phyloP scores from a whole-genome alignment of 768 basidiomycete genomes.

The Rhizopogon rudus region DNA sequence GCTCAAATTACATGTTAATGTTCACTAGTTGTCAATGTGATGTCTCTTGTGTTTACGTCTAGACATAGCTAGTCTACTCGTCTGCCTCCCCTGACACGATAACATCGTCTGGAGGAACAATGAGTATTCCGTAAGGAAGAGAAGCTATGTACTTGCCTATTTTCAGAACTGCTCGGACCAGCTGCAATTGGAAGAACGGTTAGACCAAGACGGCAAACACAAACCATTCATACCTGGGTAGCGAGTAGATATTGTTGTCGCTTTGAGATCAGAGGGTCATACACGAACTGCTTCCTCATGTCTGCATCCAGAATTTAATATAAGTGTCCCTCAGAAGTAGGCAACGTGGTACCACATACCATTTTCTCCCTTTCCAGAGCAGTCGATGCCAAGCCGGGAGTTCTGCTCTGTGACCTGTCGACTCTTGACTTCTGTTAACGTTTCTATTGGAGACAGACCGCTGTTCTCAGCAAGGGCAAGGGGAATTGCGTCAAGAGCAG shows the following conservation, averaged over 20 bases:
- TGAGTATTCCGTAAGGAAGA: conserved; percentile 1
- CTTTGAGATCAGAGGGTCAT: conserved; percentile 96
- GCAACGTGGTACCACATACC: conserved; percentile 42
- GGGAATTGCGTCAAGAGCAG: conserved; percentile 92
- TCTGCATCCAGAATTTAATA: conserved; percentile 42
- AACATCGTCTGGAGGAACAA: conserved; percentile 59
- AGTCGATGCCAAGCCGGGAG: conserved; percentile 89
- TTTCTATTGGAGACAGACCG: conserved; percentile 93
- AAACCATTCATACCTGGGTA: conserved; percentile 65
- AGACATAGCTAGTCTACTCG: conserved; percentile 39
- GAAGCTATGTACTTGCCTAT: conserved; percentile 51
- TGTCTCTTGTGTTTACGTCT: conserved; percentile 7
- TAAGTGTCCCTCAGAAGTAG: not conserved
- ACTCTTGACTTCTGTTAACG: conserved; percentile 92
- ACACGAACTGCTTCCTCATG: conserved; percentile 97
- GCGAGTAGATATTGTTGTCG: conserved; percentile 95
- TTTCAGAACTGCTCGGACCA: conserved; percentile 84
- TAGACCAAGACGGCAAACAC: not conserved
- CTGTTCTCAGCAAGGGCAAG: conserved; percentile 98
- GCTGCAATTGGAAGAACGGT: conserved; percentile 32
- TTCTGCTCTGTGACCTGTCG: conserved; percentile 84
- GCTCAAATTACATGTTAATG: conserved; percentile 18
- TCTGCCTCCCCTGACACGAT: conserved; percentile 69
- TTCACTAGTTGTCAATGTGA: conserved; percentile 13
- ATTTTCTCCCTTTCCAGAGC: conserved; percentile 78